Percentiles rank a stretch among this genome's conserved stretches.
phyloP scores from a whole-genome alignment of 306 rosid genomes.

The Cicer arietinum region DNA sequence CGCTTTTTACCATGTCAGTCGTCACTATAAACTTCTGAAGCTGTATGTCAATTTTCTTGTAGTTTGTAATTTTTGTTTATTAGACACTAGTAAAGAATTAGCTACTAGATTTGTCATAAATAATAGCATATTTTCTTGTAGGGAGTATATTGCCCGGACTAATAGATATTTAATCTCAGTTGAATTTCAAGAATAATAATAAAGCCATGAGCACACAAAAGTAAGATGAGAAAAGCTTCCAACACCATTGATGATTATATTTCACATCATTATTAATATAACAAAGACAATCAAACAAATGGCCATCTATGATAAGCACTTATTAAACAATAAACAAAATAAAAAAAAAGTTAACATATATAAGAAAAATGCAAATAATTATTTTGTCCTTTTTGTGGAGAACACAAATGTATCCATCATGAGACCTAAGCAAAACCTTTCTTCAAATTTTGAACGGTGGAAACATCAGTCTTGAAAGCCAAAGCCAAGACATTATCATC shows the following conservation, averaged over 20 bases:
- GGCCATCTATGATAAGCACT: slow-evolving; percentile 13
- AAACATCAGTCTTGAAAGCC: slow-evolving; percentile 63
- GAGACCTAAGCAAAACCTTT: slow-evolving; percentile 51
- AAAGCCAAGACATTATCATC: slow-evolving; percentile 61
- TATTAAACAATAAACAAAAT: not conserved
- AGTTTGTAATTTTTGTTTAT: no score
- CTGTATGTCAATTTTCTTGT: no score
- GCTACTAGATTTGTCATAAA: no score
- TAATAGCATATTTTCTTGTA: no score
- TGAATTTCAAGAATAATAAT: slow-evolving; percentile 8
- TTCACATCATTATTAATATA: not conserved
- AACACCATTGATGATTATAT: not conserved
- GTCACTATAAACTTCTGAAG: no score
- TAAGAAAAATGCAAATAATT: not conserved
- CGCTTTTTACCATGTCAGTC: no score
- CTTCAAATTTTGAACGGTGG: slow-evolving; percentile 52
- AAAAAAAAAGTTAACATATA: not conserved
- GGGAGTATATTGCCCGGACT: no score
- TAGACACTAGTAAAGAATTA: no score
- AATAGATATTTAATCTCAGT: no score
- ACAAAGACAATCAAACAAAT: slow-evolving; percentile 10
- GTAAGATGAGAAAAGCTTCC: not conserved
- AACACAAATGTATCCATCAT: slow-evolving; percentile 11
- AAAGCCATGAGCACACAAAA: not conserved
- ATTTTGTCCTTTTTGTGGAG: no score